Percentiles rank a stretch among this genome's conserved stretches.
Evolutionary conservation across 352 stramenopile genomes (phyloP).

Genomic region (Phytophthora aleatoria): DNA sequence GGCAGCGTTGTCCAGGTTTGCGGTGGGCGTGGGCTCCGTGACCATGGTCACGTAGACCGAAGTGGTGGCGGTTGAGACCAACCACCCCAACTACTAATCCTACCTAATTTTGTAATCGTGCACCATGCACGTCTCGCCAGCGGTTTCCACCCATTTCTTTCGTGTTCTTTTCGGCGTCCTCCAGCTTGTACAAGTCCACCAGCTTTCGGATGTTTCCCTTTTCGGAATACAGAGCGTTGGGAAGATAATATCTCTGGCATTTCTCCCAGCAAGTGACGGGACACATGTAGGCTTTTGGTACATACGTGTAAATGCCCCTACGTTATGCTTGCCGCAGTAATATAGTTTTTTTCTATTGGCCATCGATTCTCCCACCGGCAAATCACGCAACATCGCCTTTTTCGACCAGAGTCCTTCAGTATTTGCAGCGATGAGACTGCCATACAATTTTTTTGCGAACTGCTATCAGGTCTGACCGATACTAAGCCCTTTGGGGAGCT

Average conservation of each 20-base stretch:
- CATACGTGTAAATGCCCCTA: conserved; percentile 9
- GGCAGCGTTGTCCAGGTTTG: too few relatives aligned
- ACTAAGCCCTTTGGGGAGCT: background rate
- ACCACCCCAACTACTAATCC: too few relatives aligned
- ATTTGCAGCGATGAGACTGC: conserved; percentile 3
- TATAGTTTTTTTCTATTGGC: conserved; percentile 24
- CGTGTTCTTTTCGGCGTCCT: too few relatives aligned
- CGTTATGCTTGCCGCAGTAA: conserved; percentile 26
- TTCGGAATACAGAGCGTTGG: background rate
- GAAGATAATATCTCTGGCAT: background rate
- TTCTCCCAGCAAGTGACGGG: background rate
- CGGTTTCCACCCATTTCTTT: too few relatives aligned
- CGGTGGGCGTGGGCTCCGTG: too few relatives aligned
- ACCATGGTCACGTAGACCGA: too few relatives aligned
- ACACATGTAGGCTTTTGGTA: background rate
- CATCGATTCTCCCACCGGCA: conserved; percentile 26
- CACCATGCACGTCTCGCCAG: too few relatives aligned
- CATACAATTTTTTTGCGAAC: conserved; percentile 8
- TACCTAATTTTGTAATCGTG: too few relatives aligned
- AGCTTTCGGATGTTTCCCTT: background rate
- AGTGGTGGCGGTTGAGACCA: too few relatives aligned
- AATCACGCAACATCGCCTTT: conserved; percentile 19
- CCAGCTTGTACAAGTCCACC: background rate
- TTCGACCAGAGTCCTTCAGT: conserved; percentile 3
- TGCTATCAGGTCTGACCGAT: background rate